Evolutionary conservation across 192 early-diverging fungal species (phyloP), one percentile per base, ranked within the genome.

Genomic region (Entrophospora sp.): DNA sequence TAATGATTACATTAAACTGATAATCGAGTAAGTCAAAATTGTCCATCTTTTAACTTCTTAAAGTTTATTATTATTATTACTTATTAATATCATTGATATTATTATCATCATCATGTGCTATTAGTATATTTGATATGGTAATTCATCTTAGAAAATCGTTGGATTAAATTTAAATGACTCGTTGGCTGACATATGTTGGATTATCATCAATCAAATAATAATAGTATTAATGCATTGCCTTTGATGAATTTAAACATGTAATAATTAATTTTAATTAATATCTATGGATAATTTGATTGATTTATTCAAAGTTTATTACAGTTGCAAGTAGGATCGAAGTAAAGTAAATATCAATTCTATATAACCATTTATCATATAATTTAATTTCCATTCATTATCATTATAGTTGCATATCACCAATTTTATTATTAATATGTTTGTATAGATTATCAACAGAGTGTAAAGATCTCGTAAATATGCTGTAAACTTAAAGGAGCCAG

Each of bases 401-500:
- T 51, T 51, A 8, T 42, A n/a, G 40, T 7, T 12, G 6, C 43
- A 22, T 7, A 20, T 45, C 1, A 45, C 6, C 22, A n/a, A 24
- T n/a, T 5, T 1, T 14, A 22, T n/a, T 22, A 34, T 34, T 16
- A 34, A 32, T 34, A 16, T 28, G n/a, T 34, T 28, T 6, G 52
- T 13, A 14, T 44, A 61, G 59, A 16, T 61, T 61, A 45, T 61
- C 59, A 44, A 61, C 37, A 16, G 59, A 61, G 27, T 61, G 59
- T 44, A 61, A 61, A 45, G 38, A 61, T 43, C 27, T 61, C 5
- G 4, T 61, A 18, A 44, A 45, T 32, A 16, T 44, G 25, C 20
- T 40, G 60, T 30, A 61, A 44, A 61, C 60, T 61, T 16, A 45
- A 61, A 45, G 60, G 60, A 28, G 60, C 40, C 14, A 61, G 60